Evolutionary conservation across 345 rosid genomes (phyloP), one percentile per base, ranked within the genome.

Genomic region (Eucalyptus victrix): DNA sequence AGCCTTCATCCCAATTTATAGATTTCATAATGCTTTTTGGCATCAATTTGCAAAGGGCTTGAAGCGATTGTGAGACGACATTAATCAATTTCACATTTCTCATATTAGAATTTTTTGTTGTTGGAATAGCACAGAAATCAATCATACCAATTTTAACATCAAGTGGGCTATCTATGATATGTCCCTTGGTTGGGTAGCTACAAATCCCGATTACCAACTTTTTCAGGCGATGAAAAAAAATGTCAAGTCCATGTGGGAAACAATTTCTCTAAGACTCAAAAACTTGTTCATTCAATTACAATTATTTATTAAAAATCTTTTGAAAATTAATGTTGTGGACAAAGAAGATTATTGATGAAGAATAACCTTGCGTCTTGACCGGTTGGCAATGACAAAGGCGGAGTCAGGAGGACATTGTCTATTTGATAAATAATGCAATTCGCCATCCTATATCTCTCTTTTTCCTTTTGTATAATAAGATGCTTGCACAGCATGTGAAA

Each of bases 161-260:
- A 37, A 9, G 15, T 37, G 1, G 81, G 44, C 4, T 72, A 37
- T 37, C 81, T 72, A 10, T 37, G 81, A 42, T 34, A 18, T 37
- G 45, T 72, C 40, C 81, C 81, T 37, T 21, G 8, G 4, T 37
- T 18, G 40, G 44, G 15, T 72, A 34, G 81, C 15, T 34, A 4
- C 26, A 37, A 37, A 72, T 72, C 81, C 14, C 4, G 2, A 72
- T 72, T 34, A 72, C 13, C 81, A 18, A 3, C 45, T 72, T 72
- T 34, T 34, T 72, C 26, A 0, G 1, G 45, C 3, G 4, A 72
- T 72, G 14, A 72, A 72, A 19, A 5, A 9, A 11, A 19, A 0
- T 4, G 4, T 72, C 45, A 5, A 72, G 26, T 5, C 45, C 81
- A 37, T 34, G 45, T 34, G 15, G 8, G 4, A 2, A 37, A 24